These are phyloP conservation scores for Orychophragmus violaceus DNA, from an alignment of 345 rosid species.

Conservation along the genomic window DNA sequence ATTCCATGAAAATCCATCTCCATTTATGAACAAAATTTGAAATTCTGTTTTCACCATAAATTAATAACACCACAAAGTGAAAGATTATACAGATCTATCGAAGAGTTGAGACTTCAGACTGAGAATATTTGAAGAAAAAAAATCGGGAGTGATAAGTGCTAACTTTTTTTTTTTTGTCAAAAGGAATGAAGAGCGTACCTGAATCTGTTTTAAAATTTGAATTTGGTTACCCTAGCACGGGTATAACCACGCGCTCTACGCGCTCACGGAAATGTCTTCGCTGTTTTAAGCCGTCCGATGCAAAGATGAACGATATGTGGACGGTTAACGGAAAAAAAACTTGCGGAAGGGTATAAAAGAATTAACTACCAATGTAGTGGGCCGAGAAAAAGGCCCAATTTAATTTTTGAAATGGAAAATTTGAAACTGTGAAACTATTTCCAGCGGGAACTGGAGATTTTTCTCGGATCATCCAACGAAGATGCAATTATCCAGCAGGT, in stretches of 20 bases:
- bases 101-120: no score
- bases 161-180: no score
- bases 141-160: no score
- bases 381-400: neutral
- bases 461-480: no score
- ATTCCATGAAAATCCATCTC: no score
- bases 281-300: neutral
- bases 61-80: no score
- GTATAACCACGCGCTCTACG: neutral
- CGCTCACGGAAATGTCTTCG: neutral
- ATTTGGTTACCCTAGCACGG: neutral
- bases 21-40: constrained; percentile 27
- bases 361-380: neutral
- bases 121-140: neutral
- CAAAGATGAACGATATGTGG: neutral
- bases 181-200: no score
- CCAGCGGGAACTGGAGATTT: no score
- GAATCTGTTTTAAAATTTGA: neutral
- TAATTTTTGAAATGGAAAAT: no score
- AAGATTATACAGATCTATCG: neutral
- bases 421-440: no score
- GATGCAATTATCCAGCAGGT: no score
- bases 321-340: neutral
- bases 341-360: neutral
- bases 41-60: constrained; percentile 5